These are phyloP conservation scores for Ophiocordyceps camponoti-floridani DNA, from an alignment of 2,329 filamentous ascomycete species.

Conservation along the genomic window DNA sequence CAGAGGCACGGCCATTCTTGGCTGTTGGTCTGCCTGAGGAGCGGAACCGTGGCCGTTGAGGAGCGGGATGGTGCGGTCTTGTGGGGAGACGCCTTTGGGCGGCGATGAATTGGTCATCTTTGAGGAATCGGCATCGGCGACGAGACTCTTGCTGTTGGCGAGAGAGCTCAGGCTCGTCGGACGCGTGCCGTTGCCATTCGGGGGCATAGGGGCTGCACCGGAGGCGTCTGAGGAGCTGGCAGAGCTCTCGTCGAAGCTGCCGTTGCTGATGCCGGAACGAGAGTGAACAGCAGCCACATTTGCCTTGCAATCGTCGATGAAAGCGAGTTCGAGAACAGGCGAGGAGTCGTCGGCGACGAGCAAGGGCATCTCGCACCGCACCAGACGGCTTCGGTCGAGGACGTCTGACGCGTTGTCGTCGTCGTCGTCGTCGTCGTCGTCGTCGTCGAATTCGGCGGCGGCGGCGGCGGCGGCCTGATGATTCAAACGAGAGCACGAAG, in stretches of 20 bases:
- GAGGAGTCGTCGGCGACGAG: constrained; percentile 30
- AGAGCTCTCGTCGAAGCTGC: constrained; percentile 36
- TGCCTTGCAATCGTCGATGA: constrained; percentile 13
- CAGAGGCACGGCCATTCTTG: neutral
- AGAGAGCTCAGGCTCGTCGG: constrained; percentile 40
- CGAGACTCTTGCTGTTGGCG: constrained; percentile 33
- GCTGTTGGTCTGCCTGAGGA: neutral
- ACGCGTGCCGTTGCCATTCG: constrained; percentile 23
- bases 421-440: too few species aligned
- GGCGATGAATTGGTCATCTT: constrained; percentile 6
- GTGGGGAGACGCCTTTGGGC: constrained; percentile 10
- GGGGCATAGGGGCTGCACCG: constrained; percentile 21
- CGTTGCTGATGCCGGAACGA: constrained; percentile 27
- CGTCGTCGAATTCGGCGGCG: neutral
- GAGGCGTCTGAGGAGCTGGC: constrained; percentile 34
- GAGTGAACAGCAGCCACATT: constrained; percentile 19
- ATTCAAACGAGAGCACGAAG: neutral
- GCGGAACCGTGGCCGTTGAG: neutral
- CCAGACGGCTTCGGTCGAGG: too few species aligned
- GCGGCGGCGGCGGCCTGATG: neutral
- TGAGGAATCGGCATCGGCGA: constrained; percentile 8
- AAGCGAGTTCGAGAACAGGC: constrained; percentile 25
- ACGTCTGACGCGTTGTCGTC: too few species aligned
- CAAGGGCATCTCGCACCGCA: constrained; percentile 29
- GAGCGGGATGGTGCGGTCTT: constrained; percentile 9